phyloP scores from a whole-genome alignment of 371 early-diverging fungal species.

The Mucor mucedo region DNA sequence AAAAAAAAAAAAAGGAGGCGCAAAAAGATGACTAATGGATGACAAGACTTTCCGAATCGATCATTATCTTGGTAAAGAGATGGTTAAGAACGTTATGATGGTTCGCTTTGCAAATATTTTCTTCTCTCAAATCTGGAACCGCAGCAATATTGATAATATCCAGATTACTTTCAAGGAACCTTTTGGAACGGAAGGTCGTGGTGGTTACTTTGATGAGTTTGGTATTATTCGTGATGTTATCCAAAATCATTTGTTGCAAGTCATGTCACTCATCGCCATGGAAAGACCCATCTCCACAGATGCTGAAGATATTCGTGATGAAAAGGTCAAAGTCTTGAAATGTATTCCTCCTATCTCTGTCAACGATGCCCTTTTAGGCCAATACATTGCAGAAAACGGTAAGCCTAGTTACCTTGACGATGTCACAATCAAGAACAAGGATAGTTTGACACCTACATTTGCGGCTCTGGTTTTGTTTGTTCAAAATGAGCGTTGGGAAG shows the following conservation, averaged over 20 bases:
- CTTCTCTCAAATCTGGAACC: slow-evolving; percentile 94
- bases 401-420: slow-evolving; percentile 93
- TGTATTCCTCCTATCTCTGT: slow-evolving; percentile 77
- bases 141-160: slow-evolving; percentile 89
- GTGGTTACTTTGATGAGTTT: slow-evolving; percentile 99
- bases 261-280: slow-evolving; percentile 93
- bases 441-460: slow-evolving; percentile 89
- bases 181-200: slow-evolving; percentile 98
- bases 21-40: not conserved
- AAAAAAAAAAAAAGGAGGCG: not conserved
- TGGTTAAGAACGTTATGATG: slow-evolving; percentile 97
- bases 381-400: slow-evolving; percentile 81
- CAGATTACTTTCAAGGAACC: slow-evolving; percentile 99
- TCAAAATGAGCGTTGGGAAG: slow-evolving; percentile 95
- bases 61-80: slow-evolving; percentile 98
- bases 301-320: slow-evolving; percentile 91
- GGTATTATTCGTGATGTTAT: slow-evolving; percentile 99
- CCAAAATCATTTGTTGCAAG: slow-evolving; percentile 97
- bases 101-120: slow-evolving; percentile 95
- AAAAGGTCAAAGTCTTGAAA: slow-evolving; percentile 89
- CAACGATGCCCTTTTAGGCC: slow-evolving; percentile 87
- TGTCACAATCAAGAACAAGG: slow-evolving; percentile 81
- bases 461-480: slow-evolving; percentile 87
- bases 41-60: slow-evolving; percentile 92
- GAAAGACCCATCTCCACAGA: slow-evolving; percentile 83